A percentile compares a stretch with the other conserved stretches of the same genome.
Evolutionary conservation across 1,139 yeast genomes (phyloP).

Genomic region (Debaryomycetaceae sp.): DNA sequence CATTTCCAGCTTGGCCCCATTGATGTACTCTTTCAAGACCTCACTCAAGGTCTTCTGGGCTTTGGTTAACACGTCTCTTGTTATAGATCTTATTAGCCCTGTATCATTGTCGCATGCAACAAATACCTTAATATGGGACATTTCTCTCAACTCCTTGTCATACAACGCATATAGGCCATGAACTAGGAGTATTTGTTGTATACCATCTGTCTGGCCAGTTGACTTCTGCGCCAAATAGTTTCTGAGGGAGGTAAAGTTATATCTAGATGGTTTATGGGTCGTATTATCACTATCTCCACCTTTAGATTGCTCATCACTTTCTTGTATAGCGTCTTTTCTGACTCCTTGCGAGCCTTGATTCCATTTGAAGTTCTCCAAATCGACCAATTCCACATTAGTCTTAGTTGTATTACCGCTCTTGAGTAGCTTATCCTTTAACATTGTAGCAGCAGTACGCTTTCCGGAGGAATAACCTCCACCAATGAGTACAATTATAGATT

Average conservation of each 20-base stretch:
- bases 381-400: constrained; percentile 35
- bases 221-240: constrained; percentile 12
- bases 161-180: constrained; percentile 82
- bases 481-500: constrained; percentile 47
- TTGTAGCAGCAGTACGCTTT: constrained; percentile 39
- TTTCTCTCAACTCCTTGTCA: constrained; percentile 53
- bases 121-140: constrained; percentile 67
- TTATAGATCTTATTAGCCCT: constrained; percentile 72
- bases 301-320: constrained; percentile 6
- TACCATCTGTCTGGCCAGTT: constrained; percentile 7
- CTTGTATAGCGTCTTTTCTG: neutral
- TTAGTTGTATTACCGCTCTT: constrained; percentile 15
- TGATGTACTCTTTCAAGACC: constrained; percentile 59
- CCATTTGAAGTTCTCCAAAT: constrained; percentile 29
- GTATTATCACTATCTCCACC: constrained; percentile 9
- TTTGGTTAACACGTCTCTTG: constrained; percentile 36
- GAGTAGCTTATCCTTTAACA: constrained; percentile 27
- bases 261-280: constrained; percentile 31
- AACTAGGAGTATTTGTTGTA: constrained; percentile 50
- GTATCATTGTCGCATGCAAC: constrained; percentile 88
- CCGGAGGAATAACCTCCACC: constrained; percentile 83
- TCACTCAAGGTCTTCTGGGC: constrained; percentile 37
- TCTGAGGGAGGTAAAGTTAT: constrained; percentile 27
- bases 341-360: constrained; percentile 3
- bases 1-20: constrained; percentile 73